phyloP scores from a whole-genome alignment of 208 protist species.

The Trypanosoma theileri region DNA sequence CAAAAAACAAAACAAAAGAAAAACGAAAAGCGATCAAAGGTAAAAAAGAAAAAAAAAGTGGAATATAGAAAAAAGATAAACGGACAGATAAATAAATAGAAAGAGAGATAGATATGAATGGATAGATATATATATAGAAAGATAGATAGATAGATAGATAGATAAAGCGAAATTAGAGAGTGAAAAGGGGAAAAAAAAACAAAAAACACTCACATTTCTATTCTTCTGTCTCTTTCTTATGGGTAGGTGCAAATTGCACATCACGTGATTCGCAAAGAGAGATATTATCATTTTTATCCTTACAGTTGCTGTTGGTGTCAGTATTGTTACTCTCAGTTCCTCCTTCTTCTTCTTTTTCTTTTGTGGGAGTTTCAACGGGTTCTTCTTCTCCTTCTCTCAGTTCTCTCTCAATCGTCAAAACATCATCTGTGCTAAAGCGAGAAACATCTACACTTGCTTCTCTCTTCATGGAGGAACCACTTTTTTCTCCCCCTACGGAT shows the following conservation, averaged over 20 bases:
- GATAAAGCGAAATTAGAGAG: not conserved
- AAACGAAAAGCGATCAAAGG: not conserved
- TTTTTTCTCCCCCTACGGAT: not conserved
- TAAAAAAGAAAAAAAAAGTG: constrained; percentile 9
- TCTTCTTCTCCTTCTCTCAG: not conserved
- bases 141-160: not conserved
- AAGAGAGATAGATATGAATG: too few relatives aligned
- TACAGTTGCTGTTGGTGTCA: not conserved
- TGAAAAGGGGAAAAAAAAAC: not conserved
- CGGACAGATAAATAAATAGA: constrained; percentile 1
- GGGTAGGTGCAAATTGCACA: not conserved
- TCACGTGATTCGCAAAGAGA: not conserved
- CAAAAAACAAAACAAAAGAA: not conserved
- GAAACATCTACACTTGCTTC: not conserved
- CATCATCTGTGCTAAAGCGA: not conserved
- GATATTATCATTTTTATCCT: not conserved
- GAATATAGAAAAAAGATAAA: not conserved
- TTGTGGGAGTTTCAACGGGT: not conserved
- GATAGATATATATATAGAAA: too few relatives aligned
- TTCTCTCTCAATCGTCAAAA: not conserved
- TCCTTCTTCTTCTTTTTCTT: constrained; percentile 1
- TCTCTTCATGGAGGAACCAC: not conserved
- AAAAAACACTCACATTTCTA: not conserved
- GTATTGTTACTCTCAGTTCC: not conserved
- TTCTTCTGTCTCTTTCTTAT: too few relatives aligned